phyloP scores from a whole-genome alignment of 1,284 basidiomycete genomes.

The Leucoagaricus sp. region DNA sequence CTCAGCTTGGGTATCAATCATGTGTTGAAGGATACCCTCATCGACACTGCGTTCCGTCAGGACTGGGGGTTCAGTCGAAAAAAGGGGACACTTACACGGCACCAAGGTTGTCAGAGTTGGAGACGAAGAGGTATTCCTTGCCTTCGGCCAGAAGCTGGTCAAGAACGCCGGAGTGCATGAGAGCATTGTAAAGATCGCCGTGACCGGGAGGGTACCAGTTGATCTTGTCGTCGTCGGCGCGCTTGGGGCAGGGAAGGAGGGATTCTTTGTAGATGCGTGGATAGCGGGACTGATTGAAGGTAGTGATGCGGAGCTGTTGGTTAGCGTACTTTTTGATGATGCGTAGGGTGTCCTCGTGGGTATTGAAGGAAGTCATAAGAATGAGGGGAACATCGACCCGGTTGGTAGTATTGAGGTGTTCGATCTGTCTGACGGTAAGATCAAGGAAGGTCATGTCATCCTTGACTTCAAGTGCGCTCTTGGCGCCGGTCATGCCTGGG shows the following conservation, averaged over 20 bases:
- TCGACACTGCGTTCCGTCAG: conserved; percentile 58
- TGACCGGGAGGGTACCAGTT: conserved; percentile 99
- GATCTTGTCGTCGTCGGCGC: conserved; percentile 90
- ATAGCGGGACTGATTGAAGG: conserved; percentile 98
- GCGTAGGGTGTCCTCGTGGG: conserved; percentile 93
- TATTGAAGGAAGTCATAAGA: conserved; percentile 99
- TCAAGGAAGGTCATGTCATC: conserved; percentile 99
- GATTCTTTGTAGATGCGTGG: conserved; percentile 97
- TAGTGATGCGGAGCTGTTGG: conserved; percentile 94
- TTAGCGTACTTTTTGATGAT: conserved; percentile 99
- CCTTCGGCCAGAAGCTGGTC: conserved; percentile 94
- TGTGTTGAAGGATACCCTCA: conserved; percentile 84
- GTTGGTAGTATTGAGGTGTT: conserved; percentile 77
- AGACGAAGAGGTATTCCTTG: conserved; percentile 99
- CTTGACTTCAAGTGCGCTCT: conserved; percentile 91
- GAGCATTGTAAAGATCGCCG: conserved; percentile 95
- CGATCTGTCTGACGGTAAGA: conserved; percentile 95
- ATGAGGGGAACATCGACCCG: conserved; percentile 93
- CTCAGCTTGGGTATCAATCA: conserved; percentile 86
- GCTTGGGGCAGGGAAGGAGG: conserved; percentile 87
- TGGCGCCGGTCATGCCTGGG: conserved; percentile 88
- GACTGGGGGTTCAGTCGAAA: neutral
- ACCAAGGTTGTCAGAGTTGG: conserved; percentile 99
- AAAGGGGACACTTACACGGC: conserved; percentile 78
- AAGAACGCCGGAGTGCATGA: conserved; percentile 93